phyloP scores from a whole-genome alignment of 768 basidiomycete species.

The Rickenella mellea region DNA sequence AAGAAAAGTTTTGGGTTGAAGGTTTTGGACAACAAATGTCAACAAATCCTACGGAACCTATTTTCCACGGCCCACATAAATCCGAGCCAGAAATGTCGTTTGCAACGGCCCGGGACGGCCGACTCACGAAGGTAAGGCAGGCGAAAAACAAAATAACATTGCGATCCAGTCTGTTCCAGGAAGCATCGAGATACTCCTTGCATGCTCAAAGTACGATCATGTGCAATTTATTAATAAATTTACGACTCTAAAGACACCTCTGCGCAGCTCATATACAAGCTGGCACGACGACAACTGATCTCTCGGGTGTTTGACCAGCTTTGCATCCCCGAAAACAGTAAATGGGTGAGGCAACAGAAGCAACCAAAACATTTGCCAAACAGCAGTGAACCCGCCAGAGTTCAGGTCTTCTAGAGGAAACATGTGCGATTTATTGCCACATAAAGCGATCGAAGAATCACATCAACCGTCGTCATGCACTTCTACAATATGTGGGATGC shows the following conservation, averaged over 20 bases:
- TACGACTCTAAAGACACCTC: conserved; percentile 54
- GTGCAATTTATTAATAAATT: conserved; percentile 2
- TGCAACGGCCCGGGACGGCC: too few relatives aligned
- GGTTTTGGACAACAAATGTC: too few relatives aligned
- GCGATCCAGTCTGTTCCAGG: conserved; percentile 89
- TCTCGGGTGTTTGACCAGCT: conserved; percentile 59
- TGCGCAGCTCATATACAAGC: conserved; percentile 79
- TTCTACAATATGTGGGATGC: conserved; percentile 10
- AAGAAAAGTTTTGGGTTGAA: too few relatives aligned
- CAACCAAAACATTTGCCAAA: too few relatives aligned
- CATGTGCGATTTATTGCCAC: too few relatives aligned
- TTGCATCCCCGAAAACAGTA: conserved; percentile 21
- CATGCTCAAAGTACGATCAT: conserved; percentile 70
- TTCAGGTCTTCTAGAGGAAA: too few relatives aligned
- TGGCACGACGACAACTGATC: conserved; percentile 67
- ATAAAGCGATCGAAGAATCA: too few relatives aligned
- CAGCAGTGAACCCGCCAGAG: too few relatives aligned
- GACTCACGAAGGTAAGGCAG: conserved; percentile 75
- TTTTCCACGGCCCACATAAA: too few relatives aligned
- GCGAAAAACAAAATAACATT: conserved; percentile 87
- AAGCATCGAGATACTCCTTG: conserved; percentile 85
- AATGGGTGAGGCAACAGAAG: too few relatives aligned
- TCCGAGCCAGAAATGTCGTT: too few relatives aligned
- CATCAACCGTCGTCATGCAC: conserved; percentile 7
- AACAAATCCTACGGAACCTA: too few relatives aligned